Base-by-base conservation (phyloP, 2,329 filamentous ascomycete genomes). In the Monosporascus sp. region DNA sequence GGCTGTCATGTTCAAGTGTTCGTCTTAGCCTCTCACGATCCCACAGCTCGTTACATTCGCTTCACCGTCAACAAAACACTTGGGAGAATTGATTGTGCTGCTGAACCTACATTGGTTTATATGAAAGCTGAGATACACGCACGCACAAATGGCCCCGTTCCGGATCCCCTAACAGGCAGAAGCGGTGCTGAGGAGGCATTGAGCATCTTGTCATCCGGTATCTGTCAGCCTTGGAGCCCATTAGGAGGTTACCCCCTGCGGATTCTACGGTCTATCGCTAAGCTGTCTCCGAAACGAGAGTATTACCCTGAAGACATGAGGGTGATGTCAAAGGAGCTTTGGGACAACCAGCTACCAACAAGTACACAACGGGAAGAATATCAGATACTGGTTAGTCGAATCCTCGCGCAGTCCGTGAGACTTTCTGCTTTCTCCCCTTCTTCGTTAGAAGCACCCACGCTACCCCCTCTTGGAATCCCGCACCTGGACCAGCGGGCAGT, bases 181-280 rank as follows among this genome's bases (percentile, higher is more conserved):
- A 87, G 83, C 0, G 86, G 86, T 0, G 78, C 75, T 0, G 85
- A 88, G 60, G 83, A 87, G 64, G 77, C 82, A 0, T 54, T 84
- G 0, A 66, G 73, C 2, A 75, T 72, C 27, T 67, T 87, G 0
- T 60, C 65, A 3, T 81, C 81, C 0, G 80, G 76, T 0, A 64
- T 69, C 1, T 78, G 74, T 27, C 77, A 80, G 34, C 78, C 79
- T 0, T 82, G 78, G 78, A 61, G 56, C 0, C 69, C 71, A 1
- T 55, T 78, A 1, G 34, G 27, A 1, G 0, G 1, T 0, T 1
- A 11, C 0, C 43, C 49, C 0, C 34, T 54, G 0, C 3, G 1
- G 1, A 58, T 62, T 3, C 54, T 72, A 1, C 2, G 43, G 0
- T 53, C 50, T 2, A 61, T 73, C 11, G 54, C 58, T 0, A 26